Base-by-base conservation (phyloP, 2,329 filamentous ascomycete species). In the Trichoderma arundinaceum region DNA sequence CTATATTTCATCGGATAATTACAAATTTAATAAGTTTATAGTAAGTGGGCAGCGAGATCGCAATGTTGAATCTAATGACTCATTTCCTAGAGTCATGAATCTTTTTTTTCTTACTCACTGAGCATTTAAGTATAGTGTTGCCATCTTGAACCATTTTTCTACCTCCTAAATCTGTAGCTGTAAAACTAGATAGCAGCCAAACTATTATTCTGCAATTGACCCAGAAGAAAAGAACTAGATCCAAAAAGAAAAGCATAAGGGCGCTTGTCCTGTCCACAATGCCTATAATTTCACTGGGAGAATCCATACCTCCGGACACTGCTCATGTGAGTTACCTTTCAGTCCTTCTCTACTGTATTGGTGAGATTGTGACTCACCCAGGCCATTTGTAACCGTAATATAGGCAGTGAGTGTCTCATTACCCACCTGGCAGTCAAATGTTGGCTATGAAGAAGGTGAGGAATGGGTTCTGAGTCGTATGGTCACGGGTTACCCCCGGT, bases 321-420 rank as follows among this genome's bases (percentile, higher is more conserved):
- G 86, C 89, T 66, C 91, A 94, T 82, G 90, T 92, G 81, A 80
- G 87, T 83, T 49, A 9, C 38, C 4, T 33, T 17, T 22, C 19
- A 7, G 32, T 32, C 19, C 39, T 17, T 28, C 32, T 2, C 5
- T 8, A 17, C 17, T 60, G 35, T 7, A 17, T 38, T 53, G 17
- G 3, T 41, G 32, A 15, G 19, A 28, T 4, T 15, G 38, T 22
- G 13, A 54, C 48, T 58, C 5, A 65, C 17, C 32, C n/a, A 17
- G 15, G 46, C 44, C 43, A 19, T 12, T 32, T 4, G 48, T 15
- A 22, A n/a, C 43, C 28, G 12, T 7, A 15, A 22, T 13, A 58
- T 39, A 97, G 94, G 95, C 94, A 69, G 92, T 98, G 70, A 98
- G 94, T 77, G 94, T 98, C 48, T 98, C 95, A 15, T 82, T 99